phyloP scores from a whole-genome alignment of 768 basidiomycete species.

The Boletellus ananas region DNA sequence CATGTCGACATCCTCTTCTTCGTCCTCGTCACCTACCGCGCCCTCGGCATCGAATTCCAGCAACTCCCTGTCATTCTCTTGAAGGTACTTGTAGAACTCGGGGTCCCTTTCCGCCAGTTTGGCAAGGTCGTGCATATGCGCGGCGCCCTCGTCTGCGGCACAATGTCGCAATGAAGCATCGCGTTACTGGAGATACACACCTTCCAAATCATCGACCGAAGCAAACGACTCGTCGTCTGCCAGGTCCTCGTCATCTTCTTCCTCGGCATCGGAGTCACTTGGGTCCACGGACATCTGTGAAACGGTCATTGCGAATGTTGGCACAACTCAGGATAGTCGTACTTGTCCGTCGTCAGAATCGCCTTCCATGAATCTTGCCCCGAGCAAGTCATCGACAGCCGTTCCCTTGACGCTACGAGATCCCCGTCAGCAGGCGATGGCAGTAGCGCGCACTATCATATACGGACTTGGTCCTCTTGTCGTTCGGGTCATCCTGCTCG shows the following conservation, averaged over 20 bases:
- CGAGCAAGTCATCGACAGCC: conserved; percentile 77
- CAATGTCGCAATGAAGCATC: not conserved
- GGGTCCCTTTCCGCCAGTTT: conserved; percentile 94
- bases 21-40: conserved; percentile 47
- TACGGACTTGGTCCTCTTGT: conserved; percentile 12
- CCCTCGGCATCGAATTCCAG: conserved; percentile 65
- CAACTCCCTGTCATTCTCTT: conserved; percentile 93
- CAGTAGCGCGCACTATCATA: not conserved
- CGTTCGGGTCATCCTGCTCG: conserved; percentile 14
- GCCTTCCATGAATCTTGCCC: conserved; percentile 67
- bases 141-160: conserved; percentile 58
- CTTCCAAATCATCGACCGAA: conserved; percentile 76
- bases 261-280: conserved; percentile 34
- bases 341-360: conserved; percentile 47
- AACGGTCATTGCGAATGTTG: conserved; percentile 4
- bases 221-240: conserved; percentile 67
- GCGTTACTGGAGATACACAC: conserved; percentile 24
- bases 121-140: conserved; percentile 78
- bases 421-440: not conserved
- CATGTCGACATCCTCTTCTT: conserved; percentile 38
- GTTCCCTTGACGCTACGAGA: conserved; percentile 35
- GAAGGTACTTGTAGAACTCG: conserved; percentile 97
- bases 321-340: too few species aligned
- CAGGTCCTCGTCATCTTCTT: conserved; percentile 39
- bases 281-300: conserved; percentile 26